phyloP scores from a whole-genome alignment of 495 filamentous ascomycete genomes.

The Penicillium bialowiezense region DNA sequence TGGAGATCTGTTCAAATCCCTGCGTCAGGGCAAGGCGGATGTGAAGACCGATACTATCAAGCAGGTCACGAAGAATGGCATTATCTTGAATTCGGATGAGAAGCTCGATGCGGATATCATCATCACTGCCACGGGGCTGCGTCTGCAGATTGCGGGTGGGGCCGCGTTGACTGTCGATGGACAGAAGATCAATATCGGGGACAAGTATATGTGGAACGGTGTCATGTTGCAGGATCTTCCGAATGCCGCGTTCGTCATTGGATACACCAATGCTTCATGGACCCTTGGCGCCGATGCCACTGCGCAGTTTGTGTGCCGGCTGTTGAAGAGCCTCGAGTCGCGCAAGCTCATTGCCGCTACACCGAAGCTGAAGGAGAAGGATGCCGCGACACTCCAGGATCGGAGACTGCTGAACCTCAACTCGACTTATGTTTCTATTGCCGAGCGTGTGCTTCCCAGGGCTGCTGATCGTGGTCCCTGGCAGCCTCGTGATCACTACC shows the following conservation, averaged over 20 bases:
- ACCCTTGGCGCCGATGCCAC: conserved; percentile 58
- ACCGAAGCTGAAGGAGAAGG: conserved; percentile 35
- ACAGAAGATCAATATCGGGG: conserved; percentile 39
- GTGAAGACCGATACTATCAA: conserved; percentile 69
- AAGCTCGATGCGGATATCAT: conserved; percentile 66
- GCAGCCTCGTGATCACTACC: conserved; percentile 52
- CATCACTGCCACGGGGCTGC: conserved; percentile 71
- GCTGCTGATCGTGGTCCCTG: conserved; percentile 51
- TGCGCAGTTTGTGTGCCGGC: conserved; percentile 43
- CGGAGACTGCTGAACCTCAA: conserved; percentile 42
- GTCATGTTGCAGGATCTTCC: conserved; percentile 60
- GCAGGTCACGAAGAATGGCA: conserved; percentile 56
- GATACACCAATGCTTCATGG: conserved; percentile 59
- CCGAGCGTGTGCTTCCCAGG: conserved; percentile 38
- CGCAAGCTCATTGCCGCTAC: conserved; percentile 36
- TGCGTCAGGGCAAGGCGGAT: conserved; percentile 54
- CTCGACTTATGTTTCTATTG: conserved; percentile 50
- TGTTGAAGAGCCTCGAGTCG: conserved; percentile 40
- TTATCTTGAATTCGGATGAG: conserved; percentile 56
- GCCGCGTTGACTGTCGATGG: conserved; percentile 54
- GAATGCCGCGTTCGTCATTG: conserved; percentile 54
- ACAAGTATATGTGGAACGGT: conserved; percentile 56
- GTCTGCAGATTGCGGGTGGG: conserved; percentile 51
- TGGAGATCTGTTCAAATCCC: conserved; percentile 66
- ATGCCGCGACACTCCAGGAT: conserved; percentile 30